Percentiles rank a stretch among this genome's conserved stretches.
These are phyloP conservation scores for Aspergillus sp. DNA, from an alignment of 2,329 filamentous ascomycete genomes.

Conservation along the genomic window DNA sequence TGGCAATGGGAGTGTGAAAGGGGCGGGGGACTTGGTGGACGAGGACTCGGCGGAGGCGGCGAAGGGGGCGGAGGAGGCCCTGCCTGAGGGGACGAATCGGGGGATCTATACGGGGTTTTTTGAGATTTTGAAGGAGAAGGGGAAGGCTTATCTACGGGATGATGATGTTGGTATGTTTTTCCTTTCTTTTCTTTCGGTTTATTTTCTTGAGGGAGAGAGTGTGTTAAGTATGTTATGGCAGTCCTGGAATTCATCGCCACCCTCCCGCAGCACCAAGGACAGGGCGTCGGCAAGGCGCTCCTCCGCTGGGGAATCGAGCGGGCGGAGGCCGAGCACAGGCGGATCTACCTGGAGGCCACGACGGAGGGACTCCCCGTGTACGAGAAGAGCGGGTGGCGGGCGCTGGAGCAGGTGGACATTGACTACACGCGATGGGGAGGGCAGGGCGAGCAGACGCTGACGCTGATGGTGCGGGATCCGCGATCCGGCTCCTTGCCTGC, in stretches of 20 bases:
- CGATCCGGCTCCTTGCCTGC: background rate
- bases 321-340: constrained; percentile 46
- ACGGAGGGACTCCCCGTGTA: constrained; percentile 50
- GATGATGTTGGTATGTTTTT: constrained; percentile 18
- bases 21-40: constrained; percentile 16
- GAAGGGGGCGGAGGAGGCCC: constrained; percentile 36
- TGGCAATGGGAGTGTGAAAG: constrained; percentile 12
- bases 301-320: constrained; percentile 47
- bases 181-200: background rate
- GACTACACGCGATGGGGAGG: constrained; percentile 32
- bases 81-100: constrained; percentile 45
- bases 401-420: constrained; percentile 39
- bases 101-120: constrained; percentile 30
- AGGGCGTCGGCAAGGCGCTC: constrained; percentile 16
- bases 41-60: constrained; percentile 8
- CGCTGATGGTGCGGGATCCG: constrained; percentile 24
- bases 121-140: constrained; percentile 9
- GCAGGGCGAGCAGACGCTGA: constrained; percentile 15
- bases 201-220: background rate
- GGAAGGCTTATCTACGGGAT: constrained; percentile 4
- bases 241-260: constrained; percentile 20
- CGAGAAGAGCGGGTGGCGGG: constrained; percentile 49
- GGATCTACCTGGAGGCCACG: constrained; percentile 55
- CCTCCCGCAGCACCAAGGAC: constrained; percentile 10
- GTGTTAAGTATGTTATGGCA: too few species aligned